Evolutionary conservation across 2,329 filamentous ascomycete species (phyloP).

Genomic region (Hypoxylon sp.): DNA sequence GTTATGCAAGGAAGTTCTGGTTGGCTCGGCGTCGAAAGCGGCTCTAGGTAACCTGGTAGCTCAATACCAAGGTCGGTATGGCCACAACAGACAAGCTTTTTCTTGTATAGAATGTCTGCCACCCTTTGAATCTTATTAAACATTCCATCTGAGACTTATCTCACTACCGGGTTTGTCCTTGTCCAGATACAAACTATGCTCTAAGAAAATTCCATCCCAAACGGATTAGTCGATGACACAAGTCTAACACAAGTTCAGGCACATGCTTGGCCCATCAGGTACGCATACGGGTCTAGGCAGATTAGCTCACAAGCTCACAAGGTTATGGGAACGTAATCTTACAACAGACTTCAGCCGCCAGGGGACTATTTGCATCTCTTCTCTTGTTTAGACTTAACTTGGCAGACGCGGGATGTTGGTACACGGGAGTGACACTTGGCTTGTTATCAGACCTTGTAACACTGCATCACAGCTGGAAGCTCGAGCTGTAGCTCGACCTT

Average conservation of each 20-base stretch:
- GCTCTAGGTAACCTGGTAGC: slow-evolving; percentile 3
- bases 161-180: background rate
- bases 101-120: background rate
- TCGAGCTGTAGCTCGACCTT: slow-evolving; percentile 15
- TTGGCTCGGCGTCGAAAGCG: slow-evolving; percentile 4
- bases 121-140: background rate
- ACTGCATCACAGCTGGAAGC: slow-evolving; percentile 21
- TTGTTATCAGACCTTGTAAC: background rate
- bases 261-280: background rate
- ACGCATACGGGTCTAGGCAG: background rate
- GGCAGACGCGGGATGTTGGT: slow-evolving; percentile 6
- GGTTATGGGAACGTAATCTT: slow-evolving; percentile 7
- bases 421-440: slow-evolving; percentile 7
- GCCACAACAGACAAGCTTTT: slow-evolving; percentile 7
- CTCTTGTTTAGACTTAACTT: slow-evolving; percentile 3
- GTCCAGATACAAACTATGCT: background rate
- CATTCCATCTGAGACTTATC: background rate
- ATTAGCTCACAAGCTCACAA: background rate
- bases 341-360: slow-evolving; percentile 13
- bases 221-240: background rate
- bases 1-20: slow-evolving; percentile 22
- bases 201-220: background rate
- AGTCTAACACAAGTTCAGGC: background rate
- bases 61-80: background rate
- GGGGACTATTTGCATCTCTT: background rate